Conservation (phyloP, 352 stramenopile genomes). For the Phytophthora citricola region DNA sequence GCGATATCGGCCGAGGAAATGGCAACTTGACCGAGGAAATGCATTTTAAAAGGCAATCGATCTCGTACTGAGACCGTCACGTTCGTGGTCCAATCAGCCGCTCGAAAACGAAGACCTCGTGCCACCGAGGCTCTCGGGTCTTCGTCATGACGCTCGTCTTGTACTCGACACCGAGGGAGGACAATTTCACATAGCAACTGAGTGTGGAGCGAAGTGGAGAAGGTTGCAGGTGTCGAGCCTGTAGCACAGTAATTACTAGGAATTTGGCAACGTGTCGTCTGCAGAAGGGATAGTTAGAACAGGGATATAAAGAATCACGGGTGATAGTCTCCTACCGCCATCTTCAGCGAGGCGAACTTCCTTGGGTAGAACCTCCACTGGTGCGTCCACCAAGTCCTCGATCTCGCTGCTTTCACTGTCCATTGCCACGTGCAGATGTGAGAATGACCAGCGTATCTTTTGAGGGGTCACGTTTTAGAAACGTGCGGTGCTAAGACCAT, state of each 20-base stretch:
- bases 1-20: slow-evolving; percentile 66
- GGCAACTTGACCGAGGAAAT: slow-evolving; percentile 67
- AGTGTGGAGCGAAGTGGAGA: slow-evolving; percentile 60
- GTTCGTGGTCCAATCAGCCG: slow-evolving; percentile 66
- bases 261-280: slow-evolving; percentile 76
- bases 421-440: not conserved
- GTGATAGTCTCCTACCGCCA: slow-evolving; percentile 17
- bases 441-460: slow-evolving; percentile 18
- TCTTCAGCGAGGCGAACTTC: slow-evolving; percentile 62
- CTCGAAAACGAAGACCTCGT: slow-evolving; percentile 79
- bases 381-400: slow-evolving; percentile 35
- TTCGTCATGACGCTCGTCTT: slow-evolving; percentile 78
- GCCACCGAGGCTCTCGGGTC: slow-evolving; percentile 72
- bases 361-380: slow-evolving; percentile 65
- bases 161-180: slow-evolving; percentile 64
- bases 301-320: not conserved
- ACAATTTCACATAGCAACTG: slow-evolving; percentile 80
- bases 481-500: slow-evolving; percentile 3
- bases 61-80: slow-evolving; percentile 76
- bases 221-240: slow-evolving; percentile 58
- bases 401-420: slow-evolving; percentile 7
- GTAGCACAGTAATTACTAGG: slow-evolving; percentile 77
- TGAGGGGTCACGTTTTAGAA: slow-evolving; percentile 21
- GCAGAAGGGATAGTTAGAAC: not conserved
- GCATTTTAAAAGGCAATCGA: slow-evolving; percentile 77